These are phyloP conservation scores for Phytophthora rubi DNA, from an alignment of 352 stramenopile species.

Conservation along the genomic window DNA sequence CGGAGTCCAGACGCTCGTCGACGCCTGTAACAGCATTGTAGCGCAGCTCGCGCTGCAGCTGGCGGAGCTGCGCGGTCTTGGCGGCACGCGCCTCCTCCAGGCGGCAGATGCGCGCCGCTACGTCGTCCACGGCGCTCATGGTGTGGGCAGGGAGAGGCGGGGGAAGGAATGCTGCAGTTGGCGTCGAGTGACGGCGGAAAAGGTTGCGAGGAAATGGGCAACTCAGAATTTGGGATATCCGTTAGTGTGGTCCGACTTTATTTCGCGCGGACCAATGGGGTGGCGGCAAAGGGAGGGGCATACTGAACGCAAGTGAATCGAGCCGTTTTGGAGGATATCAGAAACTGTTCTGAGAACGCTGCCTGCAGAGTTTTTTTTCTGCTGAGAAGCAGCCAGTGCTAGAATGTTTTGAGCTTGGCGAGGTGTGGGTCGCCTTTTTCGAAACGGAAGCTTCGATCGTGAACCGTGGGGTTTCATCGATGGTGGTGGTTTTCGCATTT, in stretches of 20 bases:
- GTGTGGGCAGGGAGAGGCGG: no score
- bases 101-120: conserved; percentile 58
- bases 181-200: conserved; percentile 2
- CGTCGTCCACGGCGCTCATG: conserved; percentile 77
- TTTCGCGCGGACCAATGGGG: conserved; percentile 3
- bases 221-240: conserved; percentile 1
- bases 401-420: no score
- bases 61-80: conserved; percentile 51
- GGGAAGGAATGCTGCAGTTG: not conserved
- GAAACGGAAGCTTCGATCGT: no score
- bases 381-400: no score
- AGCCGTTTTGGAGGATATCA: no score
- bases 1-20: conserved; percentile 55
- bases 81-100: conserved; percentile 55
- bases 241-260: conserved; percentile 10
- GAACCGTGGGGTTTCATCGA: no score
- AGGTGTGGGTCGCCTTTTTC: no score
- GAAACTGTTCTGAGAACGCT: no score
- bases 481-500: no score
- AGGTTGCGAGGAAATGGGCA: conserved; percentile 12
- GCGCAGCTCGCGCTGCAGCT: conserved; percentile 49
- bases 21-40: conserved; percentile 58
- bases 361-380: no score
- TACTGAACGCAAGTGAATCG: no score
- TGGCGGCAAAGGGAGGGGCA: not conserved